Evolutionary conservation across 2,329 filamentous ascomycete species (phyloP).

Genomic region (Stromatinia cepivora): DNA sequence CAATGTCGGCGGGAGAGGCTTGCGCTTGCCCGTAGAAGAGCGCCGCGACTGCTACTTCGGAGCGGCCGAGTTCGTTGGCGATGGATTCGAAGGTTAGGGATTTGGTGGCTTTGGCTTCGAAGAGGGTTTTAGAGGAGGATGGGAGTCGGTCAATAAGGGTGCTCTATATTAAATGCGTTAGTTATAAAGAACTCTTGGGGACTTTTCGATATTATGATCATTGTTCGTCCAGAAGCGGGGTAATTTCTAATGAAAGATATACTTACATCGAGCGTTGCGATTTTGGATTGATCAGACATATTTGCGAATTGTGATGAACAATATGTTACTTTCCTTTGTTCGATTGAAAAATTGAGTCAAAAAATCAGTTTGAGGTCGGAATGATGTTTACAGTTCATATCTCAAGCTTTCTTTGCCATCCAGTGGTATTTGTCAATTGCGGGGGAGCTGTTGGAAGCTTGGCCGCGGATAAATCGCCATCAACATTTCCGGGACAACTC

Average conservation of each 20-base stretch:
- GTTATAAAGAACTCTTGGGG: slow-evolving; percentile 22
- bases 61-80: slow-evolving; percentile 70
- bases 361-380: not conserved
- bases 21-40: slow-evolving; percentile 88
- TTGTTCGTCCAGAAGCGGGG: slow-evolving; percentile 25
- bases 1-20: slow-evolving; percentile 67
- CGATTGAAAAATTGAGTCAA: not conserved
- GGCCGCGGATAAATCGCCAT: slow-evolving; percentile 1
- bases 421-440: slow-evolving; percentile 12
- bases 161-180: slow-evolving; percentile 47
- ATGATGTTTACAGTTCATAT: not conserved
- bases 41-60: slow-evolving; percentile 85
- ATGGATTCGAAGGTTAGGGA: slow-evolving; percentile 79
- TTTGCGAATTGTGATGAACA: not conserved
- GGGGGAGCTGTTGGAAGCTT: slow-evolving; percentile 11
- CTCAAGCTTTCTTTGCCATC: not conserved
- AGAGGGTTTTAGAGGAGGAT: slow-evolving; percentile 69
- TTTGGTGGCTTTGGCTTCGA: slow-evolving; percentile 75
- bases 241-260: not conserved
- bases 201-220: slow-evolving; percentile 5
- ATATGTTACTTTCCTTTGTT: not conserved
- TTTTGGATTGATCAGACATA: slow-evolving; percentile 22
- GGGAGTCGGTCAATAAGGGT: slow-evolving; percentile 70
- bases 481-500: slow-evolving; percentile 18
- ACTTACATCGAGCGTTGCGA: slow-evolving; percentile 25